A percentile compares a stretch with the other conserved stretches of the same genome.
Conservation (phyloP, 2,329 filamentous ascomycete species). For the Pseudofabraea citricarpa region DNA sequence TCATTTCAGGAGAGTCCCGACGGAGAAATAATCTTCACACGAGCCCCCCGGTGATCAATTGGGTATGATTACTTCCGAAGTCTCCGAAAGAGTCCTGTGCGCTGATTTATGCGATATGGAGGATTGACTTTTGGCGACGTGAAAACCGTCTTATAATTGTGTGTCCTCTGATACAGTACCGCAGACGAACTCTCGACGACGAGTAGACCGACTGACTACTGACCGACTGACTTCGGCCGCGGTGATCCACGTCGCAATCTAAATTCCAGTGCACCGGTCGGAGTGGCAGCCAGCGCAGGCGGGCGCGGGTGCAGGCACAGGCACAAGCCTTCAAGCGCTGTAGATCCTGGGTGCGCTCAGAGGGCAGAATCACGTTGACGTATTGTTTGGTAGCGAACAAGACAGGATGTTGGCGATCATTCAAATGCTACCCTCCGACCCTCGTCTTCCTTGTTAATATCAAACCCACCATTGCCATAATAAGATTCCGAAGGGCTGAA, state of each 20-base stretch:
- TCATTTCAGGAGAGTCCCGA: conserved; percentile 1
- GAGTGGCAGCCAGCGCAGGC: too few relatives aligned
- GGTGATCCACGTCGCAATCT: too few relatives aligned
- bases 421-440: neutral
- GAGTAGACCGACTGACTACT: too few relatives aligned
- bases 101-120: neutral
- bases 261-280: too few relatives aligned
- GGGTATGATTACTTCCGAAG: neutral
- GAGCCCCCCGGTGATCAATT: conserved; percentile 2
- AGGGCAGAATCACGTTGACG: neutral
- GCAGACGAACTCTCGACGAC: too few relatives aligned
- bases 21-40: neutral
- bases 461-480: neutral
- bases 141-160: too few relatives aligned
- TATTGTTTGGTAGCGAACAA: conserved; percentile 2
- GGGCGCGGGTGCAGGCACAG: neutral
- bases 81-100: neutral
- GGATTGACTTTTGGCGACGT: too few relatives aligned
- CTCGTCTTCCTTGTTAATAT: conserved; percentile 1
- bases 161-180: too few relatives aligned
- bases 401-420: conserved; percentile 1
- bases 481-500: neutral
- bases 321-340: conserved; percentile 1
- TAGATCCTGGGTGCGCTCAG: conserved; percentile 1
- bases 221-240: too few relatives aligned